Evolutionary conservation across 2,329 filamentous ascomycete species (phyloP).

Genomic region (Plectosphaerella plurivora): DNA sequence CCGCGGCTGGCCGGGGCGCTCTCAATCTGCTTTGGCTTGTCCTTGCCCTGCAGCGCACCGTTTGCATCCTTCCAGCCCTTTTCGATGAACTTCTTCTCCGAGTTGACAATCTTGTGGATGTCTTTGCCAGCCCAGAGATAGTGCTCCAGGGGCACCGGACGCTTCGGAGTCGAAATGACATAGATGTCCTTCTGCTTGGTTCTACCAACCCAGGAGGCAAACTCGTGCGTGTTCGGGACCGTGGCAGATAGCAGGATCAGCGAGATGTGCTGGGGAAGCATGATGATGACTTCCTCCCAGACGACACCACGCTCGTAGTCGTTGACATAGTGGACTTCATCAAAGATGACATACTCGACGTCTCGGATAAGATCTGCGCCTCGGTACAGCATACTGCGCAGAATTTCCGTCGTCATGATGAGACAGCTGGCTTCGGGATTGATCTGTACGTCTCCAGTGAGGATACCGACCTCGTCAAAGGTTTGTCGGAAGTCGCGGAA

Average conservation of each 20-base stretch:
- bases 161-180: slow-evolving; percentile 94
- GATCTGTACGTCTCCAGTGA: slow-evolving; percentile 97
- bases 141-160: slow-evolving; percentile 91
- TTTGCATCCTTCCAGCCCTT: slow-evolving; percentile 95
- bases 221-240: slow-evolving; percentile 95
- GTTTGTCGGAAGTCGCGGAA: slow-evolving; percentile 88
- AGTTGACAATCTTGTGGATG: slow-evolving; percentile 91
- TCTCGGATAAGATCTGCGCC: slow-evolving; percentile 94
- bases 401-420: slow-evolving; percentile 98
- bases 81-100: slow-evolving; percentile 87
- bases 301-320: slow-evolving; percentile 94
- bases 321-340: slow-evolving; percentile 98
- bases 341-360: slow-evolving; percentile 98
- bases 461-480: slow-evolving; percentile 93
- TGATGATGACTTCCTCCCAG: slow-evolving; percentile 99
- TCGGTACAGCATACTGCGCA: slow-evolving; percentile 96
- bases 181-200: slow-evolving; percentile 99
- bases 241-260: slow-evolving; percentile 93
- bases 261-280: slow-evolving; percentile 96
- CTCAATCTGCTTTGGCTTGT: slow-evolving; percentile 60
- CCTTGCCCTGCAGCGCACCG: slow-evolving; percentile 71
- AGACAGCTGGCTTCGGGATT: slow-evolving; percentile 95
- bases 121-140: slow-evolving; percentile 93
- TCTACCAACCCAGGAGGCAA: slow-evolving; percentile 95
- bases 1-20: slow-evolving; percentile 23